Evolutionary conservation across 768 basidiomycete species (phyloP).

Genomic region (Cystobasidiopsis lactophilus): DNA sequence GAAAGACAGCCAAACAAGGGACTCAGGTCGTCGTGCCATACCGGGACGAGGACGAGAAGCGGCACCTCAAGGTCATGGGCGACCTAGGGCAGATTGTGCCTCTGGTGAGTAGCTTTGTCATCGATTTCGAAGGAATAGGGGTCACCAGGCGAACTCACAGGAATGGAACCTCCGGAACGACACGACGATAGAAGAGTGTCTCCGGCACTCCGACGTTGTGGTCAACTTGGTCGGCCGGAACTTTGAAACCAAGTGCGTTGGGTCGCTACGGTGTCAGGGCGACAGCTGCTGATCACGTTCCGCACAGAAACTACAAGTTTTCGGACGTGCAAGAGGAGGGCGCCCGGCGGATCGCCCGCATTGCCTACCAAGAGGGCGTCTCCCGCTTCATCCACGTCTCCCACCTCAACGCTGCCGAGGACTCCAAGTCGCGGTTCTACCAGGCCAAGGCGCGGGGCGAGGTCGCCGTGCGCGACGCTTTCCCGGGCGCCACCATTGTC

Average conservation of each 20-base stretch:
- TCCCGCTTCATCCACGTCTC: slow-evolving; percentile 79
- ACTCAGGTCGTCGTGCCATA: slow-evolving; percentile 88
- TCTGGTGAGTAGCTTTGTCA: slow-evolving; percentile 61
- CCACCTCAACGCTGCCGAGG: slow-evolving; percentile 65
- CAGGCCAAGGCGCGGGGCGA: slow-evolving; percentile 77
- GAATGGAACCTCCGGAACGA: slow-evolving; percentile 91
- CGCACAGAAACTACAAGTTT: slow-evolving; percentile 64
- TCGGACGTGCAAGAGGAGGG: slow-evolving; percentile 59
- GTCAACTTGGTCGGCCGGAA: slow-evolving; percentile 89
- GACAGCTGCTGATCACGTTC: neutral
- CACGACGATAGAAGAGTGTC: slow-evolving; percentile 73
- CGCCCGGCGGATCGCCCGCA: slow-evolving; percentile 61
- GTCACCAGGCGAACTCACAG: slow-evolving; percentile 27
- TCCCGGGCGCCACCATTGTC: slow-evolving; percentile 68
- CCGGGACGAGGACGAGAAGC: slow-evolving; percentile 78
- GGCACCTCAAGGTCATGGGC: slow-evolving; percentile 76
- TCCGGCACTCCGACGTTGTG: slow-evolving; percentile 84
- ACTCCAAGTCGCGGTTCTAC: slow-evolving; percentile 65
- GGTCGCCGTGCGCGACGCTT: slow-evolving; percentile 56
- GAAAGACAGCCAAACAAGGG: slow-evolving; percentile 49
- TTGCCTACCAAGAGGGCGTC: slow-evolving; percentile 56
- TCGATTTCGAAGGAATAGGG: neutral
- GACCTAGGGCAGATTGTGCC: slow-evolving; percentile 91
- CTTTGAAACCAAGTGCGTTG: slow-evolving; percentile 68
- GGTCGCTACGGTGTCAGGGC: neutral